Evolutionary conservation across 2,329 filamentous ascomycete species (phyloP), one percentile per base, ranked within the genome.

Genomic region (Penicillium sp.): DNA sequence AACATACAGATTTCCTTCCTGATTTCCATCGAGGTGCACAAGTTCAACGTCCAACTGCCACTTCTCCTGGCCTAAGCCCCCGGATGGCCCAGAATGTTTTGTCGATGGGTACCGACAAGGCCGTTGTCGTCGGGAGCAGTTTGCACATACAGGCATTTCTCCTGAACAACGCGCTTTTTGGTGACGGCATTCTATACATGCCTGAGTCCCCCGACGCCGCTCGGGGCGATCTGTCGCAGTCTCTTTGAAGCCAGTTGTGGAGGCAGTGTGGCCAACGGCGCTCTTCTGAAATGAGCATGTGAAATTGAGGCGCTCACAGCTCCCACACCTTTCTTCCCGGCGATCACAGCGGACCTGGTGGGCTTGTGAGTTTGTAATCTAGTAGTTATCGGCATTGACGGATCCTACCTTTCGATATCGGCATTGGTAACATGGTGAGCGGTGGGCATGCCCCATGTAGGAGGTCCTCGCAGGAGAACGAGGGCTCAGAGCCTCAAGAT

Each of bases 261-360:
- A 15, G 18, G 15, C 8, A 10, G 27, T 7, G 14, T 16, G 26
- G 2, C 21, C 18, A 10, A n/a, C 8, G n/a, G 25, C 25, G n/a
- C n/a, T n/a, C 25, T 38, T 36, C 28, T 37, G 20, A 30, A 41
- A 45, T 2, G 42, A 45, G 30, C 42, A 45, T 10, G 19, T 11
- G n/a, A 45, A 45, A 9, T 31, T 30, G 15, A 45, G 17, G 11
- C 42, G 38, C 16, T 41, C 42, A 27, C 42, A 45, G 30, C 41
- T 45, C 10, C 17, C 29, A 30, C 42, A 45, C 13, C 6, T 31
- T 4, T 17, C 26, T 23, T 18, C 20, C 15, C 33, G 42, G 8
- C 42, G 42, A 31, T 45, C 42, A 28, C 42, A 45, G 23, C 42
- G 37, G 14, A 45, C 42, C 42, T 45, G 11, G 7, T n/a, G 8